Evolutionary conservation across 805 yeast species (phyloP).

Genomic region (Candida takata): DNA sequence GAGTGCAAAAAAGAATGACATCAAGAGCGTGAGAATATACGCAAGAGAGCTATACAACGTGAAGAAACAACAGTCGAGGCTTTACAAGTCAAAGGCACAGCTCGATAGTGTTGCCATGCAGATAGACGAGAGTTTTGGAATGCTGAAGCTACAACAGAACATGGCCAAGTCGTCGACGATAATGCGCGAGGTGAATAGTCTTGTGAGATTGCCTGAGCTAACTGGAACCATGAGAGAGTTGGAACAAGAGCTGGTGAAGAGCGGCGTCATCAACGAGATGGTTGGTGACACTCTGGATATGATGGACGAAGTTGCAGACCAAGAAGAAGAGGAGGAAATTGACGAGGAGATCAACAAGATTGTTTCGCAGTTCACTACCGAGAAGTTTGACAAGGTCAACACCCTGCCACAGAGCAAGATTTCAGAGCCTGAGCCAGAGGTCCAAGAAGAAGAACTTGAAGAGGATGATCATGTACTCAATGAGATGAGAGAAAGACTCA

Average conservation of each 20-base stretch:
- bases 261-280: slow-evolving; percentile 91
- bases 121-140: slow-evolving; percentile 83
- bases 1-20: slow-evolving; percentile 70
- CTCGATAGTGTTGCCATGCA: slow-evolving; percentile 82
- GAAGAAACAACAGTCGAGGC: slow-evolving; percentile 64
- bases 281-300: slow-evolving; percentile 81
- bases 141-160: slow-evolving; percentile 75
- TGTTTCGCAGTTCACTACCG: slow-evolving; percentile 37
- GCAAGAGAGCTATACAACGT: slow-evolving; percentile 77
- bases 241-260: slow-evolving; percentile 78
- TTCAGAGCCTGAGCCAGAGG: slow-evolving; percentile 19
- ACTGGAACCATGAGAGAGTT: slow-evolving; percentile 78
- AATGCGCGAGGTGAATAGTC: slow-evolving; percentile 81
- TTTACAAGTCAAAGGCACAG: slow-evolving; percentile 78
- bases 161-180: slow-evolving; percentile 71
- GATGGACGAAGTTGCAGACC: slow-evolving; percentile 56
- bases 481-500: slow-evolving; percentile 84
- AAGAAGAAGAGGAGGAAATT: slow-evolving; percentile 59
- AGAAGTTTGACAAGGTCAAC: slow-evolving; percentile 33
- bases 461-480: slow-evolving; percentile 71
- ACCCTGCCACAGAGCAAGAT: slow-evolving; percentile 26
- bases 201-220: slow-evolving; percentile 74
- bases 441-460: slow-evolving; percentile 42
- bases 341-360: slow-evolving; percentile 60
- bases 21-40: slow-evolving; percentile 65